A percentile compares a stretch with the other conserved stretches of the same genome.
phyloP scores from a whole-genome alignment of 2,329 filamentous ascomycete species.

The Penicillium verrucosum region DNA sequence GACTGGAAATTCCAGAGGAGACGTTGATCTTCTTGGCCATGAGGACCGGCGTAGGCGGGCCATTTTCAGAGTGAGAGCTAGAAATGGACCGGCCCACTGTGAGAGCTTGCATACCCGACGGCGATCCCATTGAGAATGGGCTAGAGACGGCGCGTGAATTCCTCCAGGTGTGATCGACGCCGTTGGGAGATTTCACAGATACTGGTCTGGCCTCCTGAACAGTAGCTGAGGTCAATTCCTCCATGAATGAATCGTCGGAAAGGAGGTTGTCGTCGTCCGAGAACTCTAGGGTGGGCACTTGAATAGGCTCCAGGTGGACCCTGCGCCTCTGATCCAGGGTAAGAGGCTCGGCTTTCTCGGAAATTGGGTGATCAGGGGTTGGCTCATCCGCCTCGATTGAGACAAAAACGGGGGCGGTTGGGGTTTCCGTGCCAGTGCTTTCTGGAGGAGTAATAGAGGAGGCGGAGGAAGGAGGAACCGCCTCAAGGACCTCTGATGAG shows the following conservation, averaged over 20 bases:
- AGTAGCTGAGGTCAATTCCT: slow-evolving; percentile 78
- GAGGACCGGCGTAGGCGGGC: slow-evolving; percentile 45
- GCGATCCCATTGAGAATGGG: slow-evolving; percentile 30
- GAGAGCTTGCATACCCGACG: slow-evolving; percentile 31
- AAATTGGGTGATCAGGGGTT: slow-evolving; percentile 22
- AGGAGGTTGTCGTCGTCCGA: slow-evolving; percentile 44
- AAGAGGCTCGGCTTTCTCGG: slow-evolving; percentile 19
- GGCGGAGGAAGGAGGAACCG: slow-evolving; percentile 17
- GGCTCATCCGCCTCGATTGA: slow-evolving; percentile 23
- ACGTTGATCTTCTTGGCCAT: slow-evolving; percentile 74
- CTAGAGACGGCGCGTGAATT: slow-evolving; percentile 43
- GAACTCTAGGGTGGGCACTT: slow-evolving; percentile 38
- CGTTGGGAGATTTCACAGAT: slow-evolving; percentile 70
- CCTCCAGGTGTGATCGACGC: slow-evolving; percentile 35
- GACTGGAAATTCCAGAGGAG: slow-evolving; percentile 85
- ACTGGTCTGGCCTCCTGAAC: slow-evolving; percentile 80
- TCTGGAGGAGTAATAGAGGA: slow-evolving; percentile 16
- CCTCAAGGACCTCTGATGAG: slow-evolving; percentile 16
- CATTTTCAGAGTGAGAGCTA: slow-evolving; percentile 32
- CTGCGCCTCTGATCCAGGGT: slow-evolving; percentile 35
- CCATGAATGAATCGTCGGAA: slow-evolving; percentile 73
- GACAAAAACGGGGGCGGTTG: slow-evolving; percentile 18
- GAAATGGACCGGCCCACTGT: slow-evolving; percentile 40
- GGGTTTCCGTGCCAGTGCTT: slow-evolving; percentile 16
- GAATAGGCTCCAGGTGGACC: slow-evolving; percentile 53